These are phyloP conservation scores for Neonectria coccinea DNA, from an alignment of 2,329 filamentous ascomycete genomes.

Conservation along the genomic window DNA sequence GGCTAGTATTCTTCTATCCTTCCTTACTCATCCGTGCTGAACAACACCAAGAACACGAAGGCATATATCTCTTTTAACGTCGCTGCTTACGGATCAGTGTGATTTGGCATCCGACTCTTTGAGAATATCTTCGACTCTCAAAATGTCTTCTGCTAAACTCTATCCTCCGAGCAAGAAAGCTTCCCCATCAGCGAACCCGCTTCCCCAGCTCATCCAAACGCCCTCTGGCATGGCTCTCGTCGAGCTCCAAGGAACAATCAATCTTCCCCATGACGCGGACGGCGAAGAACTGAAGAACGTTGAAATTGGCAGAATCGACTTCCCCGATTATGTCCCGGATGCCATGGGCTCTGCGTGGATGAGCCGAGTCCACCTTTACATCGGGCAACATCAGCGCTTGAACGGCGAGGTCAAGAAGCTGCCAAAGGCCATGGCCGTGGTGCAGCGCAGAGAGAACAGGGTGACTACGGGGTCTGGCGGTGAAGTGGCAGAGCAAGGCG, in stretches of 20 bases:
- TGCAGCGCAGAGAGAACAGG: conserved; percentile 67
- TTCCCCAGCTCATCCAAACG: conserved; percentile 87
- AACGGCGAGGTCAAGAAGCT: conserved; percentile 92
- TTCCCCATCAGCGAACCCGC: conserved; percentile 60
- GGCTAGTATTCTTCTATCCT: neutral
- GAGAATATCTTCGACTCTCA: neutral
- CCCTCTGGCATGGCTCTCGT: conserved; percentile 89
- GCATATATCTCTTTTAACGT: neutral
- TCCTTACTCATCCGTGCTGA: neutral
- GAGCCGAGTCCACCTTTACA: conserved; percentile 88
- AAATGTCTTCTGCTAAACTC: conserved; percentile 55
- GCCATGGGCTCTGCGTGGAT: conserved; percentile 77
- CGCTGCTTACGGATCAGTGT: no score
- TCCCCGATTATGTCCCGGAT: conserved; percentile 75
- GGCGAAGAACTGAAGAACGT: conserved; percentile 46
- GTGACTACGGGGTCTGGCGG: conserved; percentile 59
- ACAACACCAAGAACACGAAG: neutral
- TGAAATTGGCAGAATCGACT: conserved; percentile 77
- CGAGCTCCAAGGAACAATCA: conserved; percentile 92
- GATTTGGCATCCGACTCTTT: neutral
- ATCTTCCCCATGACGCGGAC: conserved; percentile 67
- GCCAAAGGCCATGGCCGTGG: conserved; percentile 80
- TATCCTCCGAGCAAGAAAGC: conserved; percentile 52
- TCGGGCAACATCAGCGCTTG: conserved; percentile 89
- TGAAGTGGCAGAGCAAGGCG: conserved; percentile 49